Conservation (phyloP, 805 yeast species). For the Zygoascus tannicola region DNA sequence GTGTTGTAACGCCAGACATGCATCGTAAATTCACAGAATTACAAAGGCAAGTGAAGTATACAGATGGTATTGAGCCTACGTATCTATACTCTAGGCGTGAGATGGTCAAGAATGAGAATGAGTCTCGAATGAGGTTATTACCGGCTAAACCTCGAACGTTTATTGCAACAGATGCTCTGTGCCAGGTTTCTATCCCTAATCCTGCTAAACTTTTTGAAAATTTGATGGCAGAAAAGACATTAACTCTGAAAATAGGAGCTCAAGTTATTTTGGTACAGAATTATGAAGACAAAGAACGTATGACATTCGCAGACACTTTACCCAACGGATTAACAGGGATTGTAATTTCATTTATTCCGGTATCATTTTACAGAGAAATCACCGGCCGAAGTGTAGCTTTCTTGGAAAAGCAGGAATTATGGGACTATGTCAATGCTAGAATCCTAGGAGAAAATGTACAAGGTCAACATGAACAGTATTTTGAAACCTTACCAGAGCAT, state of each 20-base stretch:
- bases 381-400: neutral
- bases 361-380: neutral
- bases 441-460: neutral
- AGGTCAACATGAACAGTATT: neutral
- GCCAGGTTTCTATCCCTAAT: constrained; percentile 16
- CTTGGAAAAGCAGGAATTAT: no score
- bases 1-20: constrained; percentile 46
- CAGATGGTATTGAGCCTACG: constrained; percentile 81
- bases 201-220: constrained; percentile 38
- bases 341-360: constrained; percentile 43
- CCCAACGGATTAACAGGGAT: constrained; percentile 89
- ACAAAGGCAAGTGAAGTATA: constrained; percentile 42
- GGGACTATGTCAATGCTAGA: neutral
- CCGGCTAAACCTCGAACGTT: constrained; percentile 40
- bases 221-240: constrained; percentile 57
- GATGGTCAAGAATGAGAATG: constrained; percentile 75
- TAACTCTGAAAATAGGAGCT: constrained; percentile 70
- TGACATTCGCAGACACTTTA: constrained; percentile 35
- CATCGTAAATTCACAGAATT: constrained; percentile 41
- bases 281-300: constrained; percentile 2
- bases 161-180: constrained; percentile 37
- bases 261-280: constrained; percentile 89
- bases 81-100: constrained; percentile 76
- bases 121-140: constrained; percentile 39
- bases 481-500: neutral